A percentile compares a stretch with the other conserved stretches of the same genome.
These are phyloP conservation scores for Ceratocystis albifundus DNA, from an alignment of 2,329 filamentous ascomycete genomes.

Conservation along the genomic window DNA sequence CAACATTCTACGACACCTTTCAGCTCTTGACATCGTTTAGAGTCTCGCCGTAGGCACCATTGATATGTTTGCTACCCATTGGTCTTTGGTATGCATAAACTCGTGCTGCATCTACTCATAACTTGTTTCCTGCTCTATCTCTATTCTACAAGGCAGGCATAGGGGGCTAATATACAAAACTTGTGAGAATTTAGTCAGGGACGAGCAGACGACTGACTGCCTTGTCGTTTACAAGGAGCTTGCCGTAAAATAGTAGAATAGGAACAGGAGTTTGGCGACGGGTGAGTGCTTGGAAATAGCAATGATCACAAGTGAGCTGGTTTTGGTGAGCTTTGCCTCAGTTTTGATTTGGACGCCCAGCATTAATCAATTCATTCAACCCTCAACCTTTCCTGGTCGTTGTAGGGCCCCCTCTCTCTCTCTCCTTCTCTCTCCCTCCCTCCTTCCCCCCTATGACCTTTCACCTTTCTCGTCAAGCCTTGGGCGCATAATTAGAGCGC, in stretches of 20 bases:
- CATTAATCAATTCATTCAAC: too few relatives aligned
- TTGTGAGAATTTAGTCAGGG: constrained; percentile 8
- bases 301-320: neutral
- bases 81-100: neutral
- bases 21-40: neutral
- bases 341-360: neutral
- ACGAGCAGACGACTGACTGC: neutral
- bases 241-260: neutral
- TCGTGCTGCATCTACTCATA: neutral
- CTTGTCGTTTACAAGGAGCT: neutral
- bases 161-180: neutral
- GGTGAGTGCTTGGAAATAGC: neutral
- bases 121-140: neutral
- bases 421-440: too few relatives aligned
- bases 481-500: neutral
- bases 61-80: neutral
- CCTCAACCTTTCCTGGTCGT: neutral
- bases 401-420: too few relatives aligned
- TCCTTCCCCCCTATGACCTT: too few relatives aligned
- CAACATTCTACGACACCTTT: neutral
- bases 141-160: neutral
- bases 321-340: neutral
- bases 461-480: neutral
- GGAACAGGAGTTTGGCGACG: neutral
- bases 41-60: neutral